Base-by-base conservation (phyloP, 495 filamentous ascomycete genomes). In the Cercophora scortea region DNA sequence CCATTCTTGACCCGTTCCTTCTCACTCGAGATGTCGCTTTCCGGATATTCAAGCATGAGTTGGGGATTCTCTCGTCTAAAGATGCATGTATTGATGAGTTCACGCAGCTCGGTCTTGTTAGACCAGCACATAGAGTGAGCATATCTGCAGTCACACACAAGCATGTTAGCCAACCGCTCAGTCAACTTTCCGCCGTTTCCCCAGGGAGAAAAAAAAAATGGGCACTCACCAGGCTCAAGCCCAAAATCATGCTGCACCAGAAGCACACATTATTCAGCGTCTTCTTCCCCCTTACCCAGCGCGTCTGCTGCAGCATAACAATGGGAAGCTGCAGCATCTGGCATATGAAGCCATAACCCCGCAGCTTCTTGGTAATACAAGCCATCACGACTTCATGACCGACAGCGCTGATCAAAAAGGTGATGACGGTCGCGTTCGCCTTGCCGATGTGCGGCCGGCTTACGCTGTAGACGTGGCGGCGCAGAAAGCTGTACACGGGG, bases 261-360 rank as follows among this genome's bases (percentile, higher is more conserved):
- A 98, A 97, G 56, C 90, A 83, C 2, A 90, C 80, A 63, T 98
- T 98, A 62, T 96, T 96, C 50, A 95, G 75, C 42, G 88, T 83
- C 54, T 79, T 83, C 53, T 82, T 77, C 13, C 85, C 82, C 54
- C 83, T 77, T 49, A 96, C 78, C 66, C 82, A 88, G 56, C 73
- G 78, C 1, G 86, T 89, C 55, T 88, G 79, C 74, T 98, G 93
- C 42, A 96, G 69, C 63, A 91, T 85, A 45, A 96, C 87, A 54
- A 97, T 94, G 0, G 93, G 93, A 53, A 98, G 72, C 73, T 98
- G 93, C 51, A 91, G 68, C 93, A 98, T 98, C 83, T 95, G 90
- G 49, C 87, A 86, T 11, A 93, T 59, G 64, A 96, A 94, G 6
- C 93, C 93, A 63, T 97, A 97, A 1, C 93, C 93, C 32, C 93